phyloP scores from a whole-genome alignment of 495 filamentous ascomycete species.

The Podospora pseudocomata region DNA sequence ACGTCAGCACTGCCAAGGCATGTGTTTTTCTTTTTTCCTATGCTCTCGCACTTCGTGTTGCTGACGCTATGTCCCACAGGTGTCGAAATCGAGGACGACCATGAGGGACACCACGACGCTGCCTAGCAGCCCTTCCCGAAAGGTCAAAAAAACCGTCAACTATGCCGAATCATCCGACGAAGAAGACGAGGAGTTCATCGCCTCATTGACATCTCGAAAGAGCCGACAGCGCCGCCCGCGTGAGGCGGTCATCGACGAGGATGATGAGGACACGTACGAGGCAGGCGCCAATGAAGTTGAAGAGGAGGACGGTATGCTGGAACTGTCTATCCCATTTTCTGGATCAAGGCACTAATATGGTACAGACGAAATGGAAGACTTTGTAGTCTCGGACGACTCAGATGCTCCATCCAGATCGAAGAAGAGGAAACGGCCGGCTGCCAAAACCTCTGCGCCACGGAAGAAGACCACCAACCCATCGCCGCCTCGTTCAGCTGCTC shows the following conservation, averaged over 20 bases:
- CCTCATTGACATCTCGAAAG: conserved; percentile 36
- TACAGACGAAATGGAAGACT: conserved; percentile 73
- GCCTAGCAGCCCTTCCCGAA: conserved; percentile 58
- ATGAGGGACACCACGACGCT: conserved; percentile 20
- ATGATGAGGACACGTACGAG: conserved; percentile 63
- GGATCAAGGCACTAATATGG: conserved; percentile 8
- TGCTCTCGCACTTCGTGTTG: neutral
- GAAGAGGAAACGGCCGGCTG: conserved; percentile 66
- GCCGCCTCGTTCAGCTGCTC: conserved; percentile 24
- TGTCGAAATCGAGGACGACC: conserved; percentile 37
- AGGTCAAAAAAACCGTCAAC: conserved; percentile 55
- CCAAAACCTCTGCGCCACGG: conserved; percentile 47
- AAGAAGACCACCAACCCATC: conserved; percentile 56
- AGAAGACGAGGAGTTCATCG: conserved; percentile 57
- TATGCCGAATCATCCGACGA: conserved; percentile 66
- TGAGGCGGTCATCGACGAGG: conserved; percentile 42
- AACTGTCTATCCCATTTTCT: conserved; percentile 3
- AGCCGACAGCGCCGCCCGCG: conserved; percentile 34
- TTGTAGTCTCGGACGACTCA: conserved; percentile 84
- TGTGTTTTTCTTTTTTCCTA: too few relatives aligned
- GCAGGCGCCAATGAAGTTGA: conserved; percentile 54
- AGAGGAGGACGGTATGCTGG: conserved; percentile 51
- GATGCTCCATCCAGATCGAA: conserved; percentile 57
- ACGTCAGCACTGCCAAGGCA: conserved; percentile 39
- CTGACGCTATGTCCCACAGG: neutral